Evolutionary conservation across 2,329 filamentous ascomycete species (phyloP), one percentile per base, ranked within the genome.

Genomic region (Capronia americana): DNA sequence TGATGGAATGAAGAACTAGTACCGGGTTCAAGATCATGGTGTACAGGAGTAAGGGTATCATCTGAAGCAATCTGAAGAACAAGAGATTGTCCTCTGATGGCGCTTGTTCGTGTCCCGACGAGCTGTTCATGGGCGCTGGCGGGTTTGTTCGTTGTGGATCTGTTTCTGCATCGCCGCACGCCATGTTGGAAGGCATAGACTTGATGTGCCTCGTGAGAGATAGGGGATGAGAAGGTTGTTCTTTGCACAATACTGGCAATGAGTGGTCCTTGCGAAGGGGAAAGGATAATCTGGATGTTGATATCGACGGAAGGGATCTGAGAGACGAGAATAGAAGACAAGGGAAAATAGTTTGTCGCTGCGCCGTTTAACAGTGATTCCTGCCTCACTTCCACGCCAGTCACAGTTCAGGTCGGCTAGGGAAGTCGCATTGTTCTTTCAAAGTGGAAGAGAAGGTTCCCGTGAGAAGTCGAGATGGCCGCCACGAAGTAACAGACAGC

Each of bases 1-100:
- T 80, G 56, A 79, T 73, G 55, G 77, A 71, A 61, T 79, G 77
- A 32, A 80, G 74, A 60, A 80, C 69, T 62, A 80, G 72, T 46
- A 78, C 73, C 3, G 78, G 78, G 64, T 80, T 80, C 66, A 79
- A 67, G 65, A 80, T 74, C 34, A 76, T 76, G 24, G 77, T 76
- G 28, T 78, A 61, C 34, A 78, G 67, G 67, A 79, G 77, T 59
- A 26, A 20, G 26, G 55, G 60, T 23, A 63, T 54, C 8, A 38
- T 38, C 34, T 34, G 63, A n/a, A 69, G 14, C 24, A 44, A n/a
- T 44, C 26, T 24, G 44, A 44, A 67, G 34, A 26, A 24, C 17
- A 32, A 54, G 17, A n/a, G 32, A 24, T 23, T n/a, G 11, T 41
- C 24, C 20, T n/a, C 30, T 30, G 23, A 17, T 6, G 48, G 32